Percentiles rank a stretch among this genome's conserved stretches.
Conservation (phyloP, 2,329 filamentous ascomycete species). For the Fusarium zealandicum region DNA sequence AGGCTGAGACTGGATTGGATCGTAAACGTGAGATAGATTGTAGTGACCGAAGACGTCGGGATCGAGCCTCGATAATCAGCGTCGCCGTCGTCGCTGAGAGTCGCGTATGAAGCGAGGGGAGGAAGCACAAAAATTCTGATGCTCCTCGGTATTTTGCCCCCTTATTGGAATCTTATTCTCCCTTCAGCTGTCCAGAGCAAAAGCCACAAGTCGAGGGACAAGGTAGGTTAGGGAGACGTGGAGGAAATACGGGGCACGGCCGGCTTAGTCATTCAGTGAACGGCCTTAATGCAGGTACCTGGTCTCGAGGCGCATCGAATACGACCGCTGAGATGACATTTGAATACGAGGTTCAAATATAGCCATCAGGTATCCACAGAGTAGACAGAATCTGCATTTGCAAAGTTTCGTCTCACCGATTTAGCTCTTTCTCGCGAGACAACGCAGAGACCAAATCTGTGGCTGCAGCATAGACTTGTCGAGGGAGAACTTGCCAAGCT, state of each 20-base stretch:
- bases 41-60: not conserved
- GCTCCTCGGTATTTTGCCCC: conserved; percentile 1
- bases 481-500: not conserved
- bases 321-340: conserved; percentile 3
- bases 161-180: conserved; percentile 26
- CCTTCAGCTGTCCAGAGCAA: conserved; percentile 29
- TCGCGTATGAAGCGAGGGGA: conserved; percentile 7
- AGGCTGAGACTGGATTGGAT: not conserved
- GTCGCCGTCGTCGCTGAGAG: not conserved
- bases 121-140: not conserved
- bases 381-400: conserved; percentile 26
- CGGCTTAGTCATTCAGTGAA: conserved; percentile 30
- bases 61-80: not conserved
- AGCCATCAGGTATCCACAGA: conserved; percentile 13
- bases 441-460: not conserved
- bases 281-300: conserved; percentile 5
- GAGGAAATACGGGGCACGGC: conserved; percentile 20
- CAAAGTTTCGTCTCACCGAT: too few species aligned
- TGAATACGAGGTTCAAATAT: conserved; percentile 13
- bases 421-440: too few species aligned
- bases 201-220: conserved; percentile 28
- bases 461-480: conserved; percentile 1
- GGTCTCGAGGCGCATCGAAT: too few species aligned
- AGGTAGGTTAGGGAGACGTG: conserved; percentile 29
- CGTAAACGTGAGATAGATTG: conserved; percentile 5